Conservation (phyloP, 1,139 yeast species). For the Hansenula sp. region DNA sequence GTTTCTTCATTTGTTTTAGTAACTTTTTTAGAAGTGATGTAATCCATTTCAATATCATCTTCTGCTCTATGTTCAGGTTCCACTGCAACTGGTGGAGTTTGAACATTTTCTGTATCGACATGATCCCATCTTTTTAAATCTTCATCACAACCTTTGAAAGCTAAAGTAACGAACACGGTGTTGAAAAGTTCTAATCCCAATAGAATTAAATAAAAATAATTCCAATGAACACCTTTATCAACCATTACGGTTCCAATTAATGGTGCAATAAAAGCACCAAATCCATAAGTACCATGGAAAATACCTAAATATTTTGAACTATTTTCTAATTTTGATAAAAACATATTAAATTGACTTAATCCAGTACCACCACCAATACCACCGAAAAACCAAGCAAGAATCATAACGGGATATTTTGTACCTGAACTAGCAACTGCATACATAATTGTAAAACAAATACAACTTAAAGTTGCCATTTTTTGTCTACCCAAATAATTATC, state of each 20-base stretch:
- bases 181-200: slow-evolving; percentile 34
- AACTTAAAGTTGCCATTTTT: slow-evolving; percentile 18
- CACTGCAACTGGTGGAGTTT: background rate
- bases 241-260: slow-evolving; percentile 49
- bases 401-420: slow-evolving; percentile 33
- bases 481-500: slow-evolving; percentile 37
- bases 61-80: background rate
- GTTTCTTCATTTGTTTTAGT: background rate
- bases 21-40: slow-evolving; percentile 1
- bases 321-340: slow-evolving; percentile 37
- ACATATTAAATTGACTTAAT: slow-evolving; percentile 54
- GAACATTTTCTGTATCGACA: background rate
- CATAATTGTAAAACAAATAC: slow-evolving; percentile 21
- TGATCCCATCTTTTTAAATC: slow-evolving; percentile 27
- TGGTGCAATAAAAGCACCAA: slow-evolving; percentile 62
- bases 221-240: slow-evolving; percentile 46
- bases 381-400: slow-evolving; percentile 50
- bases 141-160: slow-evolving; percentile 40
- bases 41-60: background rate
- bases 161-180: slow-evolving; percentile 26
- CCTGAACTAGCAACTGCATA: slow-evolving; percentile 26
- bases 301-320: slow-evolving; percentile 47
- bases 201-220: slow-evolving; percentile 45
- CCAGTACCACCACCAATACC: slow-evolving; percentile 58
- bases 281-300: slow-evolving; percentile 57